phyloP scores from a whole-genome alignment of 1,139 yeast genomes.

The Suhomyces guaymorum region DNA sequence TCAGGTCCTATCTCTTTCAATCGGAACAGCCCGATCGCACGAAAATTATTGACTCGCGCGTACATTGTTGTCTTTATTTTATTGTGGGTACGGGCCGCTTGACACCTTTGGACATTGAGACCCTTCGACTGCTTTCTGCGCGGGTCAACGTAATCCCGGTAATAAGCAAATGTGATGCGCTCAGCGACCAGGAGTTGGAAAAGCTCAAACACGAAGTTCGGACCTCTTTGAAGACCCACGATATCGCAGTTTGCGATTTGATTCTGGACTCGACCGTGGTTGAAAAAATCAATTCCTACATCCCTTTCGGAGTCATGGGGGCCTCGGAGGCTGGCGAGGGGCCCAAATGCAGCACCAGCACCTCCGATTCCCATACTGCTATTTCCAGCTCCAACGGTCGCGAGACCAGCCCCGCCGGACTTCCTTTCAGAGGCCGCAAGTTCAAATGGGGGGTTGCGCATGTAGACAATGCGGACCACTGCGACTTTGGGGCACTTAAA shows the following conservation, averaged over 20 bases:
- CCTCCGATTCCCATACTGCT: no score
- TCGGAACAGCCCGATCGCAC: slow-evolving; percentile 61
- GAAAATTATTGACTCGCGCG: slow-evolving; percentile 53
- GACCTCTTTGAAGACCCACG: slow-evolving; percentile 44
- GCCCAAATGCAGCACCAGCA: no score
- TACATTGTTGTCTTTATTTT: slow-evolving; percentile 78
- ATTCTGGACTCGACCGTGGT: slow-evolving; percentile 43
- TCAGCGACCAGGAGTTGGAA: slow-evolving; percentile 44
- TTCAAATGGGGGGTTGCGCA: slow-evolving; percentile 78
- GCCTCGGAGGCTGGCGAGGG: no score
- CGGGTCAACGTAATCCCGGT: slow-evolving; percentile 77
- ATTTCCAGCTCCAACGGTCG: no score
- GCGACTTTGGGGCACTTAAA: slow-evolving; percentile 63
- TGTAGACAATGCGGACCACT: slow-evolving; percentile 61
- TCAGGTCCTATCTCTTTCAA: slow-evolving; percentile 21
- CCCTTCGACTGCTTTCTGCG: slow-evolving; percentile 65
- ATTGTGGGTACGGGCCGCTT: slow-evolving; percentile 32
- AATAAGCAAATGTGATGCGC: slow-evolving; percentile 72
- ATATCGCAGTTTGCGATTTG: slow-evolving; percentile 59
- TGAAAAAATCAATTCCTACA: slow-evolving; percentile 29
- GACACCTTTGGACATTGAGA: slow-evolving; percentile 59
- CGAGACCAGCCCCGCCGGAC: slow-evolving; percentile 34
- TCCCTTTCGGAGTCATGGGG: slow-evolving; percentile 66
- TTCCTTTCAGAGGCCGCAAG: slow-evolving; percentile 57
- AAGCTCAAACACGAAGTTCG: slow-evolving; percentile 48